Base-by-base conservation (phyloP, 805 yeast genomes). In the Nakazawaea wyomingensis region DNA sequence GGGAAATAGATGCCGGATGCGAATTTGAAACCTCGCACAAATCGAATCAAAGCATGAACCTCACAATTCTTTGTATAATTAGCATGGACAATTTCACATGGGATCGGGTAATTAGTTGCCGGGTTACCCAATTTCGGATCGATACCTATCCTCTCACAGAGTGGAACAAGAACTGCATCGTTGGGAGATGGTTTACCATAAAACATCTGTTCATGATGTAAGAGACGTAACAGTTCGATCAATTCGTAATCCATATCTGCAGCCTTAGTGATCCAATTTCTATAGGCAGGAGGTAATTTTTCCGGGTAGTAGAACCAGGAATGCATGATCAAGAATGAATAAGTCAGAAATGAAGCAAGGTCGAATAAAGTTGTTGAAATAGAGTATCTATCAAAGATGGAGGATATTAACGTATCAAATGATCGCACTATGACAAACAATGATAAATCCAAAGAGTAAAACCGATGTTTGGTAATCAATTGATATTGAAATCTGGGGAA, bases 261-360 rank as follows among this genome's bases (percentile, higher is more conserved):
- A 16, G 74, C 74, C 34, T 63, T 62, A 3, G 78, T 69, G 50
- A 72, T 72, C 78, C 78, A 72, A 39, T 58, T 57, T 21, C 61
- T 54, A 49, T 72, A 72, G 5, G 72, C 62, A 5, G 65, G 67
- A n/a, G 74, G 72, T 30, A 72, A 56, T 21, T 54, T 48, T 8
- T 61, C 58, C 3, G 74, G 76, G 40, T 39, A 39, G 30, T 49
- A 65, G 44, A 66, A 65, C 69, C 69, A 66, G 11, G 62, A 48
- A 44, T 47, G 60, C 71, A 66, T 66, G 38, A 66, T 64, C 17
- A 58, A 52, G n/a, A 56, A 43, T 40, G 64, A 52, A 13, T 66
- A 56, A 0, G 48, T 54, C 16, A 57, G 53, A 37, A 65, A 66
- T 13, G 65, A 48, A 2, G 48, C 40, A 0, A 59, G 64, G 48